Base-by-base conservation (phyloP, 257 asterid genomes). In the Solanum raphanifolium region DNA sequence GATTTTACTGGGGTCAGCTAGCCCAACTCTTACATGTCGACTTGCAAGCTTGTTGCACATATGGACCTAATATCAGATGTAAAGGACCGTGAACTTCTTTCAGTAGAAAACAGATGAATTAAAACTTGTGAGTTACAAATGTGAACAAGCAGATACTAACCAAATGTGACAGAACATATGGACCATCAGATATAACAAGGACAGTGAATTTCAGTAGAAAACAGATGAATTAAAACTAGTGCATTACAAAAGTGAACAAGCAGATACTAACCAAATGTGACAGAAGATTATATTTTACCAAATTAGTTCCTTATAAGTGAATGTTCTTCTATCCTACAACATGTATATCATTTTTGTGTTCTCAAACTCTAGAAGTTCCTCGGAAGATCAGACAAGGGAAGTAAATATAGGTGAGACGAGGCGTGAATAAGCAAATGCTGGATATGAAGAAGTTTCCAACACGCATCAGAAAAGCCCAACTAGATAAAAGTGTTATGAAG, bases 41-140 rank as follows among this genome's bases (percentile, higher is more conserved):
- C 94, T 97, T 2, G 99, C 99, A 27, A 97, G 97, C 94, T 97
- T 97, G 93, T 97, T 97, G 87, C 98, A 96, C 98, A 91, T 83
- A 89, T 97, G 99, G 36, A 95, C 98, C 99, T 95, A 16, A 46
- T 79, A 46, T 79, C 66, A 79, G 38, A 79, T 9, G 25, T 36
- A 23, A 38, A 46, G 66, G 66, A 46, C 60, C 13, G 13, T 39
- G 83, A 78, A 41, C 89, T 87, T 91, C 32, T 87, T 87, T 78
- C 81, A 41, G 21, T 82, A 31, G 39, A 29, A 10, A 23, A 43
- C 32, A 31, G 52, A 52, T 55, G 72, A 72, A 48, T 27, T 31
- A 10, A 6, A 15, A 41, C 4, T 3, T 43, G 16, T 25, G 36
- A 43, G 84, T 79, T 27, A 27, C 20, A 43, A 79, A 25, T 1